phyloP scores from a whole-genome alignment of 148 eudicot genomes.

The Diospyros lotus region DNA sequence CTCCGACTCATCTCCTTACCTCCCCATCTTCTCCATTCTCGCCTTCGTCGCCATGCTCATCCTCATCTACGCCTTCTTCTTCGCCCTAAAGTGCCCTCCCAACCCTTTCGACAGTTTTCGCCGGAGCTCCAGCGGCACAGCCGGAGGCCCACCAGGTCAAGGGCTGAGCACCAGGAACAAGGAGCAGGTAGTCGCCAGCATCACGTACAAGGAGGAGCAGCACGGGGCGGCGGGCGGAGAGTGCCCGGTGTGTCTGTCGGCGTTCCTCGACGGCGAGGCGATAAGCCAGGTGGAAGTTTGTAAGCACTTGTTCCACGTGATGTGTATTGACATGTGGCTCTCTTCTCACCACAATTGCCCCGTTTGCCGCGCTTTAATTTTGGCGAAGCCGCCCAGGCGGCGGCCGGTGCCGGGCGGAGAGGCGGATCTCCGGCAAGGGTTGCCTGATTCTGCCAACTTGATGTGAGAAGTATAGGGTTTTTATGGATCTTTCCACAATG shows the following conservation, averaged over 20 bases:
- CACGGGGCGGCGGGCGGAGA: constrained; percentile 15
- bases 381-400: neutral
- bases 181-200: constrained; percentile 13
- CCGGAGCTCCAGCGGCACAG: neutral
- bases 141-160: neutral
- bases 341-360: constrained; percentile 31
- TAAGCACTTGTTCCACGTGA: constrained; percentile 33
- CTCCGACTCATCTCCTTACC: constrained; percentile 16
- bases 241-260: constrained; percentile 39
- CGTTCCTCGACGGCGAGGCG: constrained; percentile 25
- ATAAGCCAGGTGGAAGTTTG: constrained; percentile 24
- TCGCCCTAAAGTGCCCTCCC: constrained; percentile 21
- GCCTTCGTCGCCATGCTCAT: constrained; percentile 16
- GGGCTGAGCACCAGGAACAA: neutral
- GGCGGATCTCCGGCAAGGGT: constrained; percentile 26
- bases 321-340: constrained; percentile 36
- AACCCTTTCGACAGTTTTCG: constrained; percentile 2
- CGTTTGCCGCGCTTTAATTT: constrained; percentile 30
- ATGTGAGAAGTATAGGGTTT: constrained; percentile 9
- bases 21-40: constrained; percentile 15
- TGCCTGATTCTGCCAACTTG: constrained; percentile 26
- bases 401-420: neutral
- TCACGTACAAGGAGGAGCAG: neutral
- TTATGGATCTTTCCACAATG: too few species aligned
- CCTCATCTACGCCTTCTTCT: constrained; percentile 26